Base-by-base conservation (phyloP, 768 basidiomycete genomes). In the Russula sp. region DNA sequence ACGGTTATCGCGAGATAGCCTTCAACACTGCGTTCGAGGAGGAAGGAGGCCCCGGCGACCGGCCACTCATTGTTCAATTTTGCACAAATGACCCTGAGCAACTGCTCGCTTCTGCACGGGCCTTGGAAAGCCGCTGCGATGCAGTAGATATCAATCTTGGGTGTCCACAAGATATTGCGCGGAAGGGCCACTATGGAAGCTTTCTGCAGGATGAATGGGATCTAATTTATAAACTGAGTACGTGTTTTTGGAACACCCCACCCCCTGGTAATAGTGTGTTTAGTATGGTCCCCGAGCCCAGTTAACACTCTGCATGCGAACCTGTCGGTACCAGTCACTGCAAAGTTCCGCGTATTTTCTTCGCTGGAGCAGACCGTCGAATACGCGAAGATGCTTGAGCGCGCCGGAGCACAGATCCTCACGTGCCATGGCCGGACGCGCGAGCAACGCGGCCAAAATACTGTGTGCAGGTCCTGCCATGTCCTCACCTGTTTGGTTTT, bases 151-250 rank as follows among this genome's bases (percentile, higher is more conserved):
- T 99, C 73, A 98, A 99, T 72, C 77, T 94, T 65, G 89, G 94
- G 1, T 92, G 97, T 72, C 96, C 96, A 0, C 96, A 99, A 70
- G 94, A 96, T 51, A 98, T 99, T 61, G 97, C 96, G 0, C 83
- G 83, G 65, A 79, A 84, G 31, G 96, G 97, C 0, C 80, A 81
- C 47, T 99, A 98, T 66, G 96, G 97, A 0, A 82, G 88, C 0
- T 98, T 91, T 77, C 71, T 98, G 59, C 92, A 94, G 77, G 94
- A 98, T 63, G 93, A 98, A 49, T 98, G 96, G 96, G 87, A 91
- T 16, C 72, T 95, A 59, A 88, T 98, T 34, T 86, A 87, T 68
- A 77, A 79, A 22, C 79, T 98, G 53, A 90, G 94, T 88, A 65
- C 65, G 83, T 79, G 18, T 32, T 59, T 11, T 35, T 22, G 9